phyloP scores from a whole-genome alignment of 164 flowering plant genomes.

The Nymphaea colorata region DNA sequence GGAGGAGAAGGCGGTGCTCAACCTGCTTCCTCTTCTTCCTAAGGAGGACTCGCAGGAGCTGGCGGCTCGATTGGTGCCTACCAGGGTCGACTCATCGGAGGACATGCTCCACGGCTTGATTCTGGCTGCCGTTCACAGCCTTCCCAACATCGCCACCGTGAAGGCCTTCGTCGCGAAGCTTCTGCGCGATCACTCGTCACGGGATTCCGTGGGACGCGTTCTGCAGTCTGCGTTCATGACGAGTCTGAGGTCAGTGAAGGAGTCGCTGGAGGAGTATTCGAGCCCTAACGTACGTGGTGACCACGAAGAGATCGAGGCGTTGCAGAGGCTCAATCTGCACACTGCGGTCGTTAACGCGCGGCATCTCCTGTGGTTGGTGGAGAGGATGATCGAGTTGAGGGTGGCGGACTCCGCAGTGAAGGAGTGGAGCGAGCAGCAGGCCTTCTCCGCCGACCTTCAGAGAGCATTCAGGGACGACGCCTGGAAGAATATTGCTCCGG shows the following conservation, averaged over 20 bases:
- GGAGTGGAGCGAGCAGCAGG: slow-evolving; percentile 70
- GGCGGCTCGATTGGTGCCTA: slow-evolving; percentile 49
- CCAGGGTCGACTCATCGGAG: slow-evolving; percentile 27
- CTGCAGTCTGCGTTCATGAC: slow-evolving; percentile 50
- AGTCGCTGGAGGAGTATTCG: slow-evolving; percentile 58
- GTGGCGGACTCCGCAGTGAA: slow-evolving; percentile 75
- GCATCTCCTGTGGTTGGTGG: slow-evolving; percentile 83
- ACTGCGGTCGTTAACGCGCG: slow-evolving; percentile 55
- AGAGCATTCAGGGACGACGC: slow-evolving; percentile 76
- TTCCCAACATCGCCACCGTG: slow-evolving; percentile 49
- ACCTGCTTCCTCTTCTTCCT: slow-evolving; percentile 38
- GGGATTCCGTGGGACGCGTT: slow-evolving; percentile 58
- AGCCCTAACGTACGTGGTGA: slow-evolving; percentile 75
- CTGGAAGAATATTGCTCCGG: slow-evolving; percentile 73
- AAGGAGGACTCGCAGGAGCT: slow-evolving; percentile 58
- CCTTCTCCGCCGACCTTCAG: slow-evolving; percentile 62
- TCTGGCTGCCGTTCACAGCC: slow-evolving; percentile 42
- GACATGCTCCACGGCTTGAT: slow-evolving; percentile 70
- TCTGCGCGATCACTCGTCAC: slow-evolving; percentile 59
- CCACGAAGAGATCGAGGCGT: slow-evolving; percentile 78
- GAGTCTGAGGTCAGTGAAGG: slow-evolving; percentile 60
- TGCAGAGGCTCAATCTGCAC: slow-evolving; percentile 78
- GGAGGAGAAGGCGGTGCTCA: slow-evolving; percentile 55
- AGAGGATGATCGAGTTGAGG: slow-evolving; percentile 86
- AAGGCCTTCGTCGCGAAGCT: slow-evolving; percentile 81